Conservation (phyloP, 2,329 filamentous ascomycete species). For the Mycosphaerelloides madeirae region DNA sequence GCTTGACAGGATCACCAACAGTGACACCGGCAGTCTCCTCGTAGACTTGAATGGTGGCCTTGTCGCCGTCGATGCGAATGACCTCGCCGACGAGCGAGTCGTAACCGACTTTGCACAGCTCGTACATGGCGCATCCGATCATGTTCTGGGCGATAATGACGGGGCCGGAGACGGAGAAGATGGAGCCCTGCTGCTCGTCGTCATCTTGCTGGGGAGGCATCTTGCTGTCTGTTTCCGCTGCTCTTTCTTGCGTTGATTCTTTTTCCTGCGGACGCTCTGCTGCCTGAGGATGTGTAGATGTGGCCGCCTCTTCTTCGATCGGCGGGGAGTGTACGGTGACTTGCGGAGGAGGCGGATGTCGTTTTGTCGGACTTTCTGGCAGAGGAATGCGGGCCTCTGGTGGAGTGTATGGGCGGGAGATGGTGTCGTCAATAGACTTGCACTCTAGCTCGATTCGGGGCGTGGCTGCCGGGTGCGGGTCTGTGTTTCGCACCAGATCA, state of each 20-base stretch:
- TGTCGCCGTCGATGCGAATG: slow-evolving; percentile 93
- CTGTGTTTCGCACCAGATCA: slow-evolving; percentile 52
- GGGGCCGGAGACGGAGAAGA: slow-evolving; percentile 74
- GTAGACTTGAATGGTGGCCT: slow-evolving; percentile 97
- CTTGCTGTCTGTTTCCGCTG: slow-evolving; percentile 7
- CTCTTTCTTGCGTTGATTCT: slow-evolving; percentile 6
- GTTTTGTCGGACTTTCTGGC: slow-evolving; percentile 14
- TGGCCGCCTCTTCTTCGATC: slow-evolving; percentile 11
- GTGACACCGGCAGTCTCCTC: slow-evolving; percentile 97
- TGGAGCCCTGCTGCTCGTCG: slow-evolving; percentile 57
- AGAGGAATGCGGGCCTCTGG: slow-evolving; percentile 17
- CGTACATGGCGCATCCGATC: slow-evolving; percentile 99
- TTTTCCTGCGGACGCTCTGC: slow-evolving; percentile 16
- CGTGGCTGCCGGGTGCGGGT: neutral
- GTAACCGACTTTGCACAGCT: slow-evolving; percentile 90
- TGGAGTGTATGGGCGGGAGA: slow-evolving; percentile 10
- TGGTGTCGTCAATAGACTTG: neutral
- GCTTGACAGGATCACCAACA: slow-evolving; percentile 84
- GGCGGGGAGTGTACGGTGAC: slow-evolving; percentile 5
- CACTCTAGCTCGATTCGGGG: no score
- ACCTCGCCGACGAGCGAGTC: slow-evolving; percentile 93
- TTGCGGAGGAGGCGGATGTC: slow-evolving; percentile 5
- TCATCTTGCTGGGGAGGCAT: slow-evolving; percentile 36
- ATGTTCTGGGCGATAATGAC: slow-evolving; percentile 97
- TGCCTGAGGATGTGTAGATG: slow-evolving; percentile 4